Evolutionary conservation across 345 rosid species (phyloP).

Genomic region (Gossypium raimondii): DNA sequence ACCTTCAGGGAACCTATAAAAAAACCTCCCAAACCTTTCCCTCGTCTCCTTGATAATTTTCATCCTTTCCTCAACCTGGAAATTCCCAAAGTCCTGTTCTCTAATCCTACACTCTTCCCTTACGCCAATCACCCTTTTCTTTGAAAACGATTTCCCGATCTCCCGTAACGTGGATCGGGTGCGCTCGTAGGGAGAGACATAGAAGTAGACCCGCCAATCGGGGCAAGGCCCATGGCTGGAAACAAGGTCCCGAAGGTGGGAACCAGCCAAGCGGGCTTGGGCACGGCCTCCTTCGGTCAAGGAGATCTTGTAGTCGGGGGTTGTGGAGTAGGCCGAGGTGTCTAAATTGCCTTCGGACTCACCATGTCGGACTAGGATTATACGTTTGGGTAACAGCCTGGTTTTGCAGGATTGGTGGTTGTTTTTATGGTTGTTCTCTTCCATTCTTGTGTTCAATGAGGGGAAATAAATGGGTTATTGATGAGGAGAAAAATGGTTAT

Average conservation of each 20-base stretch:
- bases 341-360: conserved; percentile 90
- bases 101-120: conserved; percentile 87
- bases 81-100: conserved; percentile 97
- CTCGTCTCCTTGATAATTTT: conserved; percentile 57
- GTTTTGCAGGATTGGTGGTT: background rate
- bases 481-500: too few species aligned
- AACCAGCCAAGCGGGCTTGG: conserved; percentile 68
- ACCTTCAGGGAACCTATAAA: conserved; percentile 93
- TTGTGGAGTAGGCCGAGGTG: conserved; percentile 69
- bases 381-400: conserved; percentile 71
- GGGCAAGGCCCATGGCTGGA: conserved; percentile 26
- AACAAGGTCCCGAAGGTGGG: conserved; percentile 40
- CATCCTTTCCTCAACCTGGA: conserved; percentile 88
- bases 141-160: conserved; percentile 77
- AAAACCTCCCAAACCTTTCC: conserved; percentile 77
- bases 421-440: background rate
- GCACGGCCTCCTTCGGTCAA: conserved; percentile 53
- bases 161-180: conserved; percentile 87
- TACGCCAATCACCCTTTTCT: conserved; percentile 70
- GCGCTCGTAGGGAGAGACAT: conserved; percentile 89
- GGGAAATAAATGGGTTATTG: background rate
- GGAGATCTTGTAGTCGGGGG: conserved; percentile 85
- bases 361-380: conserved; percentile 91
- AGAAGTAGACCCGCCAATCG: conserved; percentile 79
- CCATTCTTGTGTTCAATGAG: background rate